Conservation (phyloP, 1,139 yeast genomes). For the Saccharomyces hybrid region DNA sequence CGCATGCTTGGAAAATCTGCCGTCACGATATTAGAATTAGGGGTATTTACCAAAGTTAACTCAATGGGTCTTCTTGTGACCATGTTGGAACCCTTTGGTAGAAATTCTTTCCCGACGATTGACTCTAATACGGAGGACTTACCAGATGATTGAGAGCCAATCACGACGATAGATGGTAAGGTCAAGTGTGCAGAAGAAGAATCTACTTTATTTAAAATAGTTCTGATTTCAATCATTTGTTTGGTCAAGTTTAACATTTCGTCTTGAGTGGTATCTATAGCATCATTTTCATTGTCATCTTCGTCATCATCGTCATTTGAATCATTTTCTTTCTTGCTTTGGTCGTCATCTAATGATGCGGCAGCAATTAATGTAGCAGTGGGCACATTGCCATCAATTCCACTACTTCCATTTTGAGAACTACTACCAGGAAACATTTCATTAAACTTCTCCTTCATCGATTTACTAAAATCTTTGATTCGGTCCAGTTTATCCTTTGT, state of each 20-base stretch:
- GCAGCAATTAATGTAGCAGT: constrained; percentile 31
- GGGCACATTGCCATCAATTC: constrained; percentile 32
- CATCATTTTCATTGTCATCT: constrained; percentile 36
- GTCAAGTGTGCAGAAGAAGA: constrained; percentile 65
- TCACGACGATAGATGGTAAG: constrained; percentile 89
- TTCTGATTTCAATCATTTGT: constrained; percentile 93
- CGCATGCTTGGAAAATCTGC: constrained; percentile 93
- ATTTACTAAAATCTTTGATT: constrained; percentile 48
- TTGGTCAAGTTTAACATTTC: constrained; percentile 81
- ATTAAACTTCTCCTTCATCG: constrained; percentile 28
- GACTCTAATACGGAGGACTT: constrained; percentile 90
- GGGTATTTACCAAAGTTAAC: constrained; percentile 81
- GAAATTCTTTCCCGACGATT: constrained; percentile 87
- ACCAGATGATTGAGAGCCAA: constrained; percentile 97
- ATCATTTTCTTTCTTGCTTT: constrained; percentile 24
- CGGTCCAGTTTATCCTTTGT: constrained; percentile 59
- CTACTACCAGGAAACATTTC: constrained; percentile 19
- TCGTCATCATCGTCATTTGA: constrained; percentile 36
- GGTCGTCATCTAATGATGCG: constrained; percentile 33
- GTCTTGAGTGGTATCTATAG: constrained; percentile 51
- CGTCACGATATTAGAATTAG: constrained; percentile 66
- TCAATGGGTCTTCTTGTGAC: constrained; percentile 94
- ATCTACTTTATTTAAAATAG: constrained; percentile 68
- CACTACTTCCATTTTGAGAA: constrained; percentile 26
- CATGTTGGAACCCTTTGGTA: constrained; percentile 93